Conservation (phyloP, 1,284 basidiomycete genomes). For the Trichosporon coremiiforme region DNA sequence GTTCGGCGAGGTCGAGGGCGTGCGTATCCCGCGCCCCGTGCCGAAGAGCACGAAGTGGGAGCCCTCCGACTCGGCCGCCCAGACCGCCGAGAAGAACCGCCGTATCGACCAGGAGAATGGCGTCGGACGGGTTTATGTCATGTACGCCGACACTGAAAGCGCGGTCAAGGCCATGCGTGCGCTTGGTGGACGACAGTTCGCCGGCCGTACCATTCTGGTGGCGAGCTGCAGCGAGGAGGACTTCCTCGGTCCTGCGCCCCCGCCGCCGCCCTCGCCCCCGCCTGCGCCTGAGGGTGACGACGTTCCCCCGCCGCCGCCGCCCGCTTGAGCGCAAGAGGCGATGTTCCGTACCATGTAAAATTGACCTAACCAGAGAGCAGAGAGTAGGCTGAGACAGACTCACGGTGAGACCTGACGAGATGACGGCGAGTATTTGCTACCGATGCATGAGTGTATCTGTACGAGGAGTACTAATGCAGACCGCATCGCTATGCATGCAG, state of each 20-base stretch:
- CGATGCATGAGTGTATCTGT: background rate
- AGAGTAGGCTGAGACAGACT: too few species aligned
- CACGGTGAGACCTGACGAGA: background rate
- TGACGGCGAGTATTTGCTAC: background rate
- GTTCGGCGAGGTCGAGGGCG: constrained; percentile 79
- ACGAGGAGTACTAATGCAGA: background rate
- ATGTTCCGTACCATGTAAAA: background rate
- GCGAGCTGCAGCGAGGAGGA: constrained; percentile 57
- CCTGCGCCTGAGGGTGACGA: constrained; percentile 29
- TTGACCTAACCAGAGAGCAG: background rate
- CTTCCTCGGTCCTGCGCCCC: constrained; percentile 52
- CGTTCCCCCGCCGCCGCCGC: constrained; percentile 30
- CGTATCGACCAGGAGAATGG: constrained; percentile 81
- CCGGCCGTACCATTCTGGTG: constrained; percentile 75
- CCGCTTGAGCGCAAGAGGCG: background rate
- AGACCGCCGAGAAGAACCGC: constrained; percentile 58
- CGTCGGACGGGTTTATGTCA: constrained; percentile 91
- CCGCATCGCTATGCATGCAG: constrained; percentile 15
- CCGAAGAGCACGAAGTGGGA: constrained; percentile 77
- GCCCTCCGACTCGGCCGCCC: constrained; percentile 64
- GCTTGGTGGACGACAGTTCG: constrained; percentile 87
- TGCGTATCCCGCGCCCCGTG: constrained; percentile 81
- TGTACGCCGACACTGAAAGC: constrained; percentile 66
- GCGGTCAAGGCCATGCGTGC: constrained; percentile 75
- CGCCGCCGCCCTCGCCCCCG: constrained; percentile 42